Evolutionary conservation across 495 filamentous ascomycete genomes (phyloP).

Genomic region (Sordaria brevicollis): DNA sequence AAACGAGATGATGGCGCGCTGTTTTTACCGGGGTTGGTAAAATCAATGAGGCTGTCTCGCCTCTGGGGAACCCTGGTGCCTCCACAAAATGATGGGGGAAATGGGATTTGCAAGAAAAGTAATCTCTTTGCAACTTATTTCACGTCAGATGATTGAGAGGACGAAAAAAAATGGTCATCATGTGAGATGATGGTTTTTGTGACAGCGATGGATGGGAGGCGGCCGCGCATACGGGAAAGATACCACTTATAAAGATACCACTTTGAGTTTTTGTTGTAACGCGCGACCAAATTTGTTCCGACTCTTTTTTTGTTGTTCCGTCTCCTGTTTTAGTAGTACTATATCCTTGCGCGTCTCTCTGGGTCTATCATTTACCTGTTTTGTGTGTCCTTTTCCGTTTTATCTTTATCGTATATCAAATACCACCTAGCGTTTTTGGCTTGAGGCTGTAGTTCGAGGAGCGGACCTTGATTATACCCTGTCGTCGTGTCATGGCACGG

Average conservation of each 20-base stretch:
- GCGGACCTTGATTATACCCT: not conserved
- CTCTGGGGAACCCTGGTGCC: not conserved
- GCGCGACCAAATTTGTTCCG: not conserved
- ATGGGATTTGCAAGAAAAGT: not conserved
- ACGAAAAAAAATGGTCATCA: not conserved
- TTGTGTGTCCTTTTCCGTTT: not conserved
- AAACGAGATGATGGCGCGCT: not conserved
- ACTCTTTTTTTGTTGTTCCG: not conserved
- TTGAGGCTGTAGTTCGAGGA: not conserved
- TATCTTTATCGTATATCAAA: not conserved
- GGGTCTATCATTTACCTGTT: not conserved
- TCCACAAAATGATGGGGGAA: not conserved
- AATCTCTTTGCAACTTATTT: not conserved
- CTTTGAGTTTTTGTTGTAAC: not conserved
- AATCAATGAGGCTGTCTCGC: not conserved
- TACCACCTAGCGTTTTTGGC: not conserved
- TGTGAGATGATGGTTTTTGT: not conserved
- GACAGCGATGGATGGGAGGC: not conserved
- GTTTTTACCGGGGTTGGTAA: not conserved
- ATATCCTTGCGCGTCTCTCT: not conserved
- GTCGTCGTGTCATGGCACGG: not conserved
- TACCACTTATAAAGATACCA: not conserved
- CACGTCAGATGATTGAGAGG: not conserved
- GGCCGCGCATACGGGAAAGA: not conserved
- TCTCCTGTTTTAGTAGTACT: not conserved